Conservation (phyloP, 257 asterid genomes). For the Misopates orontium region DNA sequence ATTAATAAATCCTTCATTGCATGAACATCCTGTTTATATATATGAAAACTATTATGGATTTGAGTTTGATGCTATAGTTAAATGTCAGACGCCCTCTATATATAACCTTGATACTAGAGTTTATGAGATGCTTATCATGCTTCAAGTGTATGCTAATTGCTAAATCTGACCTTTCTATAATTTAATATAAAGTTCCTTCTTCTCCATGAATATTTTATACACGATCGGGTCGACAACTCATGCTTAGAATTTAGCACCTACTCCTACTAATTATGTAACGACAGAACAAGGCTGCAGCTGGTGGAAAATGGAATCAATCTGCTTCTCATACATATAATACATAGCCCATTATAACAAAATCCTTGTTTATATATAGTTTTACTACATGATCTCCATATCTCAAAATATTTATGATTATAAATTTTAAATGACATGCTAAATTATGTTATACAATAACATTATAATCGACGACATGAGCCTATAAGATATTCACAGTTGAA, state of each 20-base stretch:
- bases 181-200: background rate
- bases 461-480: too few relatives aligned
- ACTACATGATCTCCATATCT: too few relatives aligned
- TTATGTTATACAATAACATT: too few relatives aligned
- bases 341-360: background rate
- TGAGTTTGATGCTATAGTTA: too few relatives aligned
- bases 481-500: too few relatives aligned
- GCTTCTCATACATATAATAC: background rate
- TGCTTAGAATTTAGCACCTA: background rate
- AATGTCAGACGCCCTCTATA: too few relatives aligned
- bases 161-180: background rate
- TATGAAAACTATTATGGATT: too few relatives aligned
- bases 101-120: too few relatives aligned
- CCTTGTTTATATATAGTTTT: background rate
- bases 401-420: too few relatives aligned
- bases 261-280: background rate
- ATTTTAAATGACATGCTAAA: too few relatives aligned
- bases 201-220: background rate
- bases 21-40: too few relatives aligned
- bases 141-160: background rate
- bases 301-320: background rate
- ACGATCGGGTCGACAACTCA: background rate
- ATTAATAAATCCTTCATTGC: too few relatives aligned
- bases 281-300: constrained; percentile 3
- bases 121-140: background rate